Base-by-base conservation (phyloP, 2,329 filamentous ascomycete genomes). In the Colletotrichum cuscutae region DNA sequence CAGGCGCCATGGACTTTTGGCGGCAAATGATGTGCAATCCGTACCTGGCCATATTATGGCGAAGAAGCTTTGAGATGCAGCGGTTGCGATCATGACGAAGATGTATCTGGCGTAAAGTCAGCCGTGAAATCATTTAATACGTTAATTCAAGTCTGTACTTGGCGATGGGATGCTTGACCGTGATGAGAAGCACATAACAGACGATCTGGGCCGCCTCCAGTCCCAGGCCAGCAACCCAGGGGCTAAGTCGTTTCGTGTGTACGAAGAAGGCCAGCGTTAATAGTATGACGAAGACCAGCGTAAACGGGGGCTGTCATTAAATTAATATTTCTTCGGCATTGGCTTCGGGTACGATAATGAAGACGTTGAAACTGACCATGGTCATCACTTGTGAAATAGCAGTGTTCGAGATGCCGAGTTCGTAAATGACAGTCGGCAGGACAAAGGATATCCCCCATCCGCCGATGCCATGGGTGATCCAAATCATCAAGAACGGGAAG, bases 181-280 rank as follows among this genome's bases (percentile, higher is more conserved):
- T 81, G 65, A 84, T 81, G 37, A 84, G 78, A 4, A 83, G 74
- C 59, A 84, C 79, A 64, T 84, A 84, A 74, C 82, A 84, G 32
- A 82, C 73, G 9, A 82, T 81, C 63, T 81, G 79, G 1, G 78
- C 75, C 11, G 78, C 72, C 68, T 84, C 82, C 5, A 82, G 77
- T 0, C 77, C 73, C 4, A 77, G 65, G 0, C 77, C 78, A 1
- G 76, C 77, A 2, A 75, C 73, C 78, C 77, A 78, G 1, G 77
- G 74, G 46, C 75, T 78, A 11, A 78, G 65, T 7, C 68, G 46
- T 12, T 65, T 59, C 12, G 74, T 75, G 53, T 79, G 77, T 5
- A 77, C 75, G 35, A 78, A 73, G 24, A 69, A 79, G 0, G 74
- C 75, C 1, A 79, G 64, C 2, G 75, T 75, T 1, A 79, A 42